phyloP scores from a whole-genome alignment of 164 flowering plant species.

The Umbellularia californica region DNA sequence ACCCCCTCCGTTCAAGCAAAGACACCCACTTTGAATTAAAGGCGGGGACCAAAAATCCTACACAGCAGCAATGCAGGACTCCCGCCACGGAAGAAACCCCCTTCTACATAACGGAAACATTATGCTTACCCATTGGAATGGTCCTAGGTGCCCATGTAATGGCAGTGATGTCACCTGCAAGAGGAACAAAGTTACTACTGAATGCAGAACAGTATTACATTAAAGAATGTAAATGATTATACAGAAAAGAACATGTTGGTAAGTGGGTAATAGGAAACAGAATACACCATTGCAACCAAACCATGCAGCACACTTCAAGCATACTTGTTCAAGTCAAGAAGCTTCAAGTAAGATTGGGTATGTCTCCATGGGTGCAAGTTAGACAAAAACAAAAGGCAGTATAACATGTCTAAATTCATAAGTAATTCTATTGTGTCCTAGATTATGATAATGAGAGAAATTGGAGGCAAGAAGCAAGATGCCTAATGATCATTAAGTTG shows the following conservation, averaged over 20 bases:
- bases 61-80: too few species aligned
- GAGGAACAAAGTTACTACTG: constrained; percentile 4
- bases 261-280: neutral
- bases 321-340: neutral
- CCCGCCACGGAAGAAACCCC: too few species aligned
- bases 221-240: neutral
- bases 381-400: too few species aligned
- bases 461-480: too few species aligned
- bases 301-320: neutral
- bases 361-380: too few species aligned
- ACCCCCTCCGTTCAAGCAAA: too few species aligned
- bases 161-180: constrained; percentile 86
- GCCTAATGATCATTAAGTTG: too few species aligned
- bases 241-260: neutral
- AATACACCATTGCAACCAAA: neutral
- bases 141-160: constrained; percentile 73
- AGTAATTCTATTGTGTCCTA: too few species aligned
- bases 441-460: too few species aligned
- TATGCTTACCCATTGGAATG: constrained; percentile 53
- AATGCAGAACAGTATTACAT: neutral
- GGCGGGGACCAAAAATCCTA: too few species aligned
- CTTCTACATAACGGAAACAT: neutral
- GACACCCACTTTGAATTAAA: too few species aligned
- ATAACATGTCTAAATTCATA: too few species aligned
- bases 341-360: neutral